phyloP scores from a whole-genome alignment of 257 asterid genomes.

The Handroanthus guayacan region DNA sequence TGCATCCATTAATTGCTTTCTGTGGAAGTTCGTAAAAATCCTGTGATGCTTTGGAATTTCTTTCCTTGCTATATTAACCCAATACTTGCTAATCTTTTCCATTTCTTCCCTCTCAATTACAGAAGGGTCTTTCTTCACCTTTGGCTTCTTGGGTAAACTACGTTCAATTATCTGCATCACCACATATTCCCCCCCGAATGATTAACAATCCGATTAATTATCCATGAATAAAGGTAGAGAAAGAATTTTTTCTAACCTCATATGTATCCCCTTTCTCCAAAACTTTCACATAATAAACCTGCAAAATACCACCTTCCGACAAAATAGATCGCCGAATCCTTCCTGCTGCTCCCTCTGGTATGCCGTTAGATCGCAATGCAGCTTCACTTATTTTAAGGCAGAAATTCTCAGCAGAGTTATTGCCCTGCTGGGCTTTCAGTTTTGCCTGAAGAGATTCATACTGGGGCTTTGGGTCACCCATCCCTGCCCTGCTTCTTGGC shows the following conservation, averaged over 20 bases:
- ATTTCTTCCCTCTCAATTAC: conserved; percentile 87
- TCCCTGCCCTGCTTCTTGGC: conserved; percentile 64
- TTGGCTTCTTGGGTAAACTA: conserved; percentile 77
- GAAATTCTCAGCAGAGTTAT: conserved; percentile 63
- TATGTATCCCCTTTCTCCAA: conserved; percentile 98
- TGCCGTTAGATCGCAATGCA: conserved; percentile 71
- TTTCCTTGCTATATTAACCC: conserved; percentile 88
- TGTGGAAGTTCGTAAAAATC: conserved; percentile 69
- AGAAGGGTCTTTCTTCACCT: conserved; percentile 85
- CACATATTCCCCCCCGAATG: conserved; percentile 38
- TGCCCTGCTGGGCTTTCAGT: conserved; percentile 62
- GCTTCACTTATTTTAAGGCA: conserved; percentile 79
- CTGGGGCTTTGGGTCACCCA: conserved; percentile 78
- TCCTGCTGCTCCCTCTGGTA: conserved; percentile 99
- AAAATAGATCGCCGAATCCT: conserved; percentile 75
- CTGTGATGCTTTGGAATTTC: conserved; percentile 94
- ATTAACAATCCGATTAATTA: conserved; percentile 28
- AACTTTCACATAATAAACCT: conserved; percentile 91
- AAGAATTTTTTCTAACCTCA: conserved; percentile 66
- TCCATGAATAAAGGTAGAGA: conserved; percentile 22
- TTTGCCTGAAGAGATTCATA: conserved; percentile 91
- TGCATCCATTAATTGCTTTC: conserved; percentile 84
- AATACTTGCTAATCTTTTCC: conserved; percentile 75
- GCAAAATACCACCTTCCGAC: conserved; percentile 89
- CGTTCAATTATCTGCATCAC: conserved; percentile 91